Conservation (phyloP, 108 stramenopile genomes). For the Craspedostauros australis region DNA sequence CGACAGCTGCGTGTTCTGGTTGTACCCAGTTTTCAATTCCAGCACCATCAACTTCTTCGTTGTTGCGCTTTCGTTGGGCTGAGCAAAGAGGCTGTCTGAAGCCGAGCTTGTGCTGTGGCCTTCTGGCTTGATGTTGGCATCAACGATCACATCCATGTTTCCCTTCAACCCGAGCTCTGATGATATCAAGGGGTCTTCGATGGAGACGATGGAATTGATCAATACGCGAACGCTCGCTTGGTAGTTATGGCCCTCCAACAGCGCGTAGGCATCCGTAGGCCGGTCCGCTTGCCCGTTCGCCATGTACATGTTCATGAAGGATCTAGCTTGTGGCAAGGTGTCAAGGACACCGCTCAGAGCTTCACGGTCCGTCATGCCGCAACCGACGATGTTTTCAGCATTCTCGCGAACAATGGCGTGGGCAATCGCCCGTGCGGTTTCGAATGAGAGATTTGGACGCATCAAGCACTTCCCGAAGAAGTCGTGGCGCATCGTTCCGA, state of each 20-base stretch:
- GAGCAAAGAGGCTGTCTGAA: not conserved
- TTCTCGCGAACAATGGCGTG: slow-evolving; percentile 52
- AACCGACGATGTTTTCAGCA: slow-evolving; percentile 58
- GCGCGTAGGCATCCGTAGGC: not conserved
- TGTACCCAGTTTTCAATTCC: slow-evolving; percentile 86
- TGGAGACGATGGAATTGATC: slow-evolving; percentile 29
- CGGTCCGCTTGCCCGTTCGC: not conserved
- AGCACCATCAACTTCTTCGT: slow-evolving; percentile 47
- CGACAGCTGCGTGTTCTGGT: slow-evolving; percentile 48
- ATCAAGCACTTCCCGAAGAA: slow-evolving; percentile 69
- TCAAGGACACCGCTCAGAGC: slow-evolving; percentile 56
- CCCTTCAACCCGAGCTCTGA: slow-evolving; percentile 83
- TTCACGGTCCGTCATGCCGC: slow-evolving; percentile 44
- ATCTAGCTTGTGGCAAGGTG: slow-evolving; percentile 51
- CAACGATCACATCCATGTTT: slow-evolving; percentile 67
- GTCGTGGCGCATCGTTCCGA: slow-evolving; percentile 79
- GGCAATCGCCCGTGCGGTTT: slow-evolving; percentile 29
- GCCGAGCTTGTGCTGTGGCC: not conserved
- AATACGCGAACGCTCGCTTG: slow-evolving; percentile 27
- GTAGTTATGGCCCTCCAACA: slow-evolving; percentile 22
- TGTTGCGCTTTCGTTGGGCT: slow-evolving; percentile 1
- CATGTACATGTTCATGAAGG: slow-evolving; percentile 2
- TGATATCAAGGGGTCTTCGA: slow-evolving; percentile 66
- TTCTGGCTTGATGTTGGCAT: slow-evolving; percentile 30
- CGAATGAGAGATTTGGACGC: slow-evolving; percentile 39